Percentiles rank a stretch among this genome's conserved stretches.
Conservation (phyloP, 2,329 filamentous ascomycete species). For the Ascosphaera aggregata region DNA sequence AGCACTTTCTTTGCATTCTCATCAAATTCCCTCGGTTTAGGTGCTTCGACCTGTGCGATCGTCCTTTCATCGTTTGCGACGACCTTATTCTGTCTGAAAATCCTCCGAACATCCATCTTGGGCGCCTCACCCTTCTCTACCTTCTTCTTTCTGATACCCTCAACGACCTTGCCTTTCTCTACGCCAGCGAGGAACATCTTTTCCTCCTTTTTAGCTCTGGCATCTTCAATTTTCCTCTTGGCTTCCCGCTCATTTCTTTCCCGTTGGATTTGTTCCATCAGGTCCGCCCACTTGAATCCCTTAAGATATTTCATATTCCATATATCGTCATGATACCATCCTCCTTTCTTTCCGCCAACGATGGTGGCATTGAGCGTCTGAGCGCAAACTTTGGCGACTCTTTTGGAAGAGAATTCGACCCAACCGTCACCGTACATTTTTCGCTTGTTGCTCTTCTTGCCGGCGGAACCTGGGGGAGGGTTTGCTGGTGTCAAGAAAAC, state of each 20-base stretch:
- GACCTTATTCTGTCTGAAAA: conserved; percentile 22
- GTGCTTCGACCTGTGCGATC: conserved; percentile 4
- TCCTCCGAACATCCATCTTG: conserved; percentile 8
- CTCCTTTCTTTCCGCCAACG: conserved; percentile 21
- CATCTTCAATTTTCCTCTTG: conserved; percentile 18
- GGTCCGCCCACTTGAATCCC: conserved; percentile 20
- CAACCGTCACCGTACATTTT: conserved; percentile 22
- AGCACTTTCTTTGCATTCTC: conserved; percentile 20
- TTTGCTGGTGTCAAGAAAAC: conserved; percentile 21
- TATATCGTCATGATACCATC: conserved; percentile 23
- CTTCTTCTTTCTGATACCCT: conserved; percentile 22
- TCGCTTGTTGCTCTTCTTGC: conserved; percentile 16
- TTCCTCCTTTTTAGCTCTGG: conserved; percentile 19
- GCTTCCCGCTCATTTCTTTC: conserved; percentile 21
- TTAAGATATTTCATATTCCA: conserved; percentile 24
- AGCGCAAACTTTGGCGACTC: conserved; percentile 21
- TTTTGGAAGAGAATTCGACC: conserved; percentile 24
- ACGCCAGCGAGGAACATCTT: conserved; percentile 21
- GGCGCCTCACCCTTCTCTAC: conserved; percentile 16
- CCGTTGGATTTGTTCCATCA: conserved; percentile 21
- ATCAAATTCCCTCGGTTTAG: conserved; percentile 8
- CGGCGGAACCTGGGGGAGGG: conserved; percentile 6
- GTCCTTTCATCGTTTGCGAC: conserved; percentile 4
- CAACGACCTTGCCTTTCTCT: conserved; percentile 16
- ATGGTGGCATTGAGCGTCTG: conserved; percentile 22